phyloP scores from a whole-genome alignment of 192 early-diverging fungal species.

The Gryganskiella cystojenkinii region DNA sequence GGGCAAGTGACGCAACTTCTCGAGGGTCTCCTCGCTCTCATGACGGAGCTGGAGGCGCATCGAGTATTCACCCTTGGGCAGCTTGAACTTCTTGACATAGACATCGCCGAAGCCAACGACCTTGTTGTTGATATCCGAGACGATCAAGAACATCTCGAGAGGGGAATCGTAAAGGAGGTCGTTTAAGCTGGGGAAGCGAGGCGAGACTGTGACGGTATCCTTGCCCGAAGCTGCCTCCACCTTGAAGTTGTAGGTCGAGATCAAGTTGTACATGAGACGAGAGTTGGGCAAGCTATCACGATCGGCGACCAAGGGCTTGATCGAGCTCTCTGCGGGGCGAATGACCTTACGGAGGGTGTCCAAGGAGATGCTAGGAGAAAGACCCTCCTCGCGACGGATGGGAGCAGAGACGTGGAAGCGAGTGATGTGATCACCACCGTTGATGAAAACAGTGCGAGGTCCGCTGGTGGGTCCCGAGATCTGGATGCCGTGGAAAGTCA shows the following conservation, averaged over 20 bases:
- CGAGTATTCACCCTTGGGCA: slow-evolving; percentile 88
- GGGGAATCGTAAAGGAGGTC: slow-evolving; percentile 84
- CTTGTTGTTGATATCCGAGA: slow-evolving; percentile 88
- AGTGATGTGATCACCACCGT: slow-evolving; percentile 62
- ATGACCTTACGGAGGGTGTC: slow-evolving; percentile 73
- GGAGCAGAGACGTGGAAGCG: slow-evolving; percentile 78
- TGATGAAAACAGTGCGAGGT: slow-evolving; percentile 49
- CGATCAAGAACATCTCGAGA: slow-evolving; percentile 73
- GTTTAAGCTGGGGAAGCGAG: slow-evolving; percentile 69
- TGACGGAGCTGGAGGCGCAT: slow-evolving; percentile 84
- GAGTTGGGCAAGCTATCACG: slow-evolving; percentile 83
- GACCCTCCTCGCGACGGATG: slow-evolving; percentile 77
- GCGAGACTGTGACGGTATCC: slow-evolving; percentile 61
- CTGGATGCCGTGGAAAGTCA: slow-evolving; percentile 86
- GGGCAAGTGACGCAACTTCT: slow-evolving; percentile 73
- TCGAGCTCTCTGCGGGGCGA: slow-evolving; percentile 70
- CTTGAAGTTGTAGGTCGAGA: slow-evolving; percentile 80
- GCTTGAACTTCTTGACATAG: slow-evolving; percentile 74
- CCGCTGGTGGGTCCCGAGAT: slow-evolving; percentile 57
- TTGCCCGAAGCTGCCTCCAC: slow-evolving; percentile 64
- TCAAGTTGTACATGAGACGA: slow-evolving; percentile 74
- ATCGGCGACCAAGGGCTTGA: slow-evolving; percentile 72
- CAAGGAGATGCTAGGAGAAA: slow-evolving; percentile 63
- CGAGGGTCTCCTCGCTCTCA: slow-evolving; percentile 73
- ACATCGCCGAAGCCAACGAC: slow-evolving; percentile 75